Percentiles rank a stretch among this genome's conserved stretches.
Conservation (phyloP, 1,139 yeast genomes). For the Scheffersomyces cryptocercus region DNA sequence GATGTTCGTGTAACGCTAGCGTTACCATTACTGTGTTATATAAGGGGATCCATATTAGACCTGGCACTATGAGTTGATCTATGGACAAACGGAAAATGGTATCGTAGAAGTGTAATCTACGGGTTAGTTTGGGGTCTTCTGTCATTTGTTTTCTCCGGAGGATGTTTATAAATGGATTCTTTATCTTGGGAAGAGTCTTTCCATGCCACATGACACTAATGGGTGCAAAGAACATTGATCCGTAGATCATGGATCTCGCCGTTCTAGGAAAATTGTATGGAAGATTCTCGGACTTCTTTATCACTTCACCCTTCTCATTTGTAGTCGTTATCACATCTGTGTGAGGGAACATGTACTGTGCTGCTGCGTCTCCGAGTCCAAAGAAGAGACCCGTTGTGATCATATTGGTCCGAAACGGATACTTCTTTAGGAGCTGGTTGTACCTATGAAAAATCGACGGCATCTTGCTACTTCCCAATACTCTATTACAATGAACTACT, state of each 20-base stretch:
- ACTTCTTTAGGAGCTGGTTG: constrained; percentile 39
- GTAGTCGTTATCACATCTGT: constrained; percentile 4
- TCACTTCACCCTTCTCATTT: constrained; percentile 12
- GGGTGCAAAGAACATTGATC: constrained; percentile 77
- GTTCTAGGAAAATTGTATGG: constrained; percentile 49
- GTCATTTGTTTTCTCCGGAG: constrained; percentile 13
- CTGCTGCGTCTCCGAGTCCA: constrained; percentile 73
- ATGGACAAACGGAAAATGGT: constrained; percentile 35
- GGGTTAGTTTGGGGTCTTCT: constrained; percentile 12
- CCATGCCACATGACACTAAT: constrained; percentile 73
- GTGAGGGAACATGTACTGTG: constrained; percentile 60
- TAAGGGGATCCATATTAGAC: constrained; percentile 45
- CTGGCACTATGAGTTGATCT: constrained; percentile 36
- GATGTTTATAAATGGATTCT: constrained; percentile 37
- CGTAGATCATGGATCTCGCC: constrained; percentile 67
- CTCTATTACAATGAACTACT: too few relatives aligned
- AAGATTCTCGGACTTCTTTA: constrained; percentile 7
- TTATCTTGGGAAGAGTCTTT: constrained; percentile 50
- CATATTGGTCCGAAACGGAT: constrained; percentile 59
- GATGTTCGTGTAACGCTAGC: constrained; percentile 39
- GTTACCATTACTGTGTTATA: constrained; percentile 44
- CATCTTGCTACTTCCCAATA: not conserved
- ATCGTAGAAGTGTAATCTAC: constrained; percentile 29
- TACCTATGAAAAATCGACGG: constrained; percentile 34
- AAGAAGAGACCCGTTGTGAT: constrained; percentile 61